Evolutionary conservation across 345 rosid genomes (phyloP), one percentile per base, ranked within the genome.

Genomic region (Aquilaria malaccensis): DNA sequence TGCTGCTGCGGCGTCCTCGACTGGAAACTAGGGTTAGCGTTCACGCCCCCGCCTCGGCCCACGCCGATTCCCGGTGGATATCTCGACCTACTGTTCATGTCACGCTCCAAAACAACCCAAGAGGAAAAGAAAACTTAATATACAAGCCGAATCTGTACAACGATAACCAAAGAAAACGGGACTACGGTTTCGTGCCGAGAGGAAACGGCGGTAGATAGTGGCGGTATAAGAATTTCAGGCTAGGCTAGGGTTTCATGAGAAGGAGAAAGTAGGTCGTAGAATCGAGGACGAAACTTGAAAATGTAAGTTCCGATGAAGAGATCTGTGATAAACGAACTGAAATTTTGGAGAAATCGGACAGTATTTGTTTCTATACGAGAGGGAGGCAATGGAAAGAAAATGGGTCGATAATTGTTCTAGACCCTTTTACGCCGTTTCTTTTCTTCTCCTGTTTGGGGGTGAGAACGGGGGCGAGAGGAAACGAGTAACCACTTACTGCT

Each of bases 81-180:
- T 67, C 91, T 81, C 56, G 76, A 85, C 78, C 90, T 80, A 70
- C 76, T 83, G 79, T 83, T 82, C 84, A 60, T 73, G 71, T 77
- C 80, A 63, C 65, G 22, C 30, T 55, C 67, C 76, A 52, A 65
- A 37, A 55, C 37, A 67, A 59, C 46, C 55, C 60, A 51, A 63
- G 52, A 45, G 62, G 50, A 15, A 33, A 59, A n/a, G 60, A 59
- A 74, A 65, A 54, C 57, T 68, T 76, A 71, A 66, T 48, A 80
- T 52, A 67, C 15, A 15, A 60, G 51, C 43, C 43, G 13, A 52
- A 67, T 71, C 55, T 65, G 59, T 61, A 61, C 70, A 70, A 56
- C 55, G 56, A 62, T 33, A 51, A 50, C 49, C 33, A 55, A 14
- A 56, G 58, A 54, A 11, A 52, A 77, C 15, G 56, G 53, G 43